These are phyloP conservation scores for Cutaneotrichosporon cyanovorans DNA, from an alignment of 1,284 basidiomycete genomes.

Conservation along the genomic window DNA sequence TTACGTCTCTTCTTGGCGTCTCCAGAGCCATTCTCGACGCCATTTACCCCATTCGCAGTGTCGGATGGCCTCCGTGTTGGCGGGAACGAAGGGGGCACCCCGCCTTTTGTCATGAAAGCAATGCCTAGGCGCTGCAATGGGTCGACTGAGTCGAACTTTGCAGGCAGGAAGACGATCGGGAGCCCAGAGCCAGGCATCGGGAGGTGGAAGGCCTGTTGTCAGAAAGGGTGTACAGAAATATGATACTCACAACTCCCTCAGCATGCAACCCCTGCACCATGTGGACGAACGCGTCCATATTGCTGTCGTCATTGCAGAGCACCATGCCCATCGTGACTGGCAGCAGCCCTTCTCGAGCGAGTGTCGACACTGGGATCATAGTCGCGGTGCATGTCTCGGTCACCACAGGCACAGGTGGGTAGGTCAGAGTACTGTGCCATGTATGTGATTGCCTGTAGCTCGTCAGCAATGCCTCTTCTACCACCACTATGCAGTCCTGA, in stretches of 20 bases:
- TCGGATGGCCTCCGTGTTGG: slow-evolving; percentile 1
- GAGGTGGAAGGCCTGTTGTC: slow-evolving; percentile 35
- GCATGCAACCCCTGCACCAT: slow-evolving; percentile 42
- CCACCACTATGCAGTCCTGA: too few relatives aligned
- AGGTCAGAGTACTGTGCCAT: slow-evolving; percentile 28
- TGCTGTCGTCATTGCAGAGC: slow-evolving; percentile 32
- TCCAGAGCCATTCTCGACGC: too few relatives aligned
- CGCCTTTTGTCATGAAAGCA: slow-evolving; percentile 40
- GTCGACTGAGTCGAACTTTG: slow-evolving; percentile 40
- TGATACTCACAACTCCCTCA: slow-evolving; percentile 38
- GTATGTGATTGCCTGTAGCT: slow-evolving; percentile 35
- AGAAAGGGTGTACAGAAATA: not conserved
- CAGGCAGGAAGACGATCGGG: slow-evolving; percentile 40
- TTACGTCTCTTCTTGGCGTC: slow-evolving; percentile 8
- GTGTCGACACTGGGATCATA: slow-evolving; percentile 41
- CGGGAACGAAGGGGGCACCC: slow-evolving; percentile 15
- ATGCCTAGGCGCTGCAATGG: slow-evolving; percentile 38
- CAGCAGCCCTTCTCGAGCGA: slow-evolving; percentile 38
- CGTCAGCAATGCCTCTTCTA: slow-evolving; percentile 3
- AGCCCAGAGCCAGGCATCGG: slow-evolving; percentile 21
- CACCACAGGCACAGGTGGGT: slow-evolving; percentile 19
- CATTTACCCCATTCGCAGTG: too few relatives aligned
- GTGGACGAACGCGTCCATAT: slow-evolving; percentile 28
- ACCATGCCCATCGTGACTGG: slow-evolving; percentile 44
- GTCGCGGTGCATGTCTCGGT: slow-evolving; percentile 28